Percentiles rank a stretch among this genome's conserved stretches.
phyloP scores from a whole-genome alignment of 2,329 filamentous ascomycete species.

The Fusarium secorum region DNA sequence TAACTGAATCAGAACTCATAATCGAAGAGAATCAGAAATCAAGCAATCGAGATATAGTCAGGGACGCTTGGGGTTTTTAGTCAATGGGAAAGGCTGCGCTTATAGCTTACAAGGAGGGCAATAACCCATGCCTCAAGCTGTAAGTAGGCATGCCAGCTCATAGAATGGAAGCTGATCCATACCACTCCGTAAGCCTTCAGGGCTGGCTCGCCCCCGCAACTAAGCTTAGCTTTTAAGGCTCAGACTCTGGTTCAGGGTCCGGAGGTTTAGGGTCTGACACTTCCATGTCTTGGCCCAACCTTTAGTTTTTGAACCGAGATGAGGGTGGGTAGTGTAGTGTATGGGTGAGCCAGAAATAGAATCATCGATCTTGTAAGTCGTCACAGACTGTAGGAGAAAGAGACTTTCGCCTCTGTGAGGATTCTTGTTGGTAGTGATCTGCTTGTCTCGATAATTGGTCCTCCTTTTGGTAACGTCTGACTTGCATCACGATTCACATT shows the following conservation, averaged over 20 bases:
- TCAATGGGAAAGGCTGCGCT: constrained; percentile 8
- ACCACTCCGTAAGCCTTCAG: constrained; percentile 11
- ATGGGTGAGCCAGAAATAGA: constrained; percentile 30
- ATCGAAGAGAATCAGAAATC: constrained; percentile 7
- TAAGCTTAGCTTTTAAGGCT: constrained; percentile 6
- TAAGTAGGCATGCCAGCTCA: constrained; percentile 2
- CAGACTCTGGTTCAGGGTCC: constrained; percentile 11
- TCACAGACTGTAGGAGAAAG: background rate
- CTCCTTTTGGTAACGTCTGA: background rate
- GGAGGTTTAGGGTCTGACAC: background rate
- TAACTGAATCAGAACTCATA: constrained; percentile 19
- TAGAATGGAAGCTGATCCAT: constrained; percentile 9
- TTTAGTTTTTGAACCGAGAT: constrained; percentile 33
- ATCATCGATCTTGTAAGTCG: background rate
- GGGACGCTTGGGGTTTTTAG: constrained; percentile 12
- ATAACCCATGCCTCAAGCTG: constrained; percentile 1
- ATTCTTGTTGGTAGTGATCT: background rate
- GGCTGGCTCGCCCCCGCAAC: constrained; percentile 26
- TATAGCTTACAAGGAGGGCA: constrained; percentile 15
- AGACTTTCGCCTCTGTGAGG: background rate
- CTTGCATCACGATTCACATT: background rate
- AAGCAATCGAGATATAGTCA: background rate
- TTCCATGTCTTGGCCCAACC: constrained; percentile 11
- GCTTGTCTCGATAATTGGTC: background rate
- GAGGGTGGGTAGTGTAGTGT: constrained; percentile 17